Conservation (phyloP, 2,329 filamentous ascomycete species). For the Chalaropsis thielavioides region DNA sequence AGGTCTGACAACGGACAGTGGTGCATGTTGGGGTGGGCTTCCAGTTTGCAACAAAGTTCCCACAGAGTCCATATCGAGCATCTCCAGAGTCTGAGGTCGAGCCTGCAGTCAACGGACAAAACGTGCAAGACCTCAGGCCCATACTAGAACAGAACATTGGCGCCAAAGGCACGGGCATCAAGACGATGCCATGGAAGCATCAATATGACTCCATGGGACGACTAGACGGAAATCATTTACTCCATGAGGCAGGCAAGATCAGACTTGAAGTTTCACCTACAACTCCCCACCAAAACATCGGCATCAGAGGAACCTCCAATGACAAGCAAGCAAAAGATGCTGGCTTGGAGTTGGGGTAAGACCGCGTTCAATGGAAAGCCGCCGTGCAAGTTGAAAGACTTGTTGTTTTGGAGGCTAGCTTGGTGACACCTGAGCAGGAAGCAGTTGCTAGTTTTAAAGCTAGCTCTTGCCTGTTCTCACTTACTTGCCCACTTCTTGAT, state of each 20-base stretch:
- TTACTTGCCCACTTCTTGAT: no score
- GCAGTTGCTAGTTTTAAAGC: not conserved
- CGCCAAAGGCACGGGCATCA: not conserved
- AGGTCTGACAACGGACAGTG: not conserved
- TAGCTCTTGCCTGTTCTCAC: not conserved
- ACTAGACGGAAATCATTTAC: constrained; percentile 2
- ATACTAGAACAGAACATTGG: not conserved
- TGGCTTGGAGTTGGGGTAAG: not conserved
- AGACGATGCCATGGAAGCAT: not conserved
- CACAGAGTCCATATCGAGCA: not conserved
- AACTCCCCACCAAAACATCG: not conserved
- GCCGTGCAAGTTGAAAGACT: not conserved
- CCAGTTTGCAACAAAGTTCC: not conserved
- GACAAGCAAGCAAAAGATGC: not conserved
- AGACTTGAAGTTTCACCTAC: not conserved
- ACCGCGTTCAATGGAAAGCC: not conserved
- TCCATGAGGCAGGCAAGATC: constrained; percentile 1
- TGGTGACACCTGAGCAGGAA: not conserved
- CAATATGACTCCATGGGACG: not conserved
- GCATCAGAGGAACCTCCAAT: not conserved
- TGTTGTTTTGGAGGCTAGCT: not conserved
- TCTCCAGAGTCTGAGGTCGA: not conserved
- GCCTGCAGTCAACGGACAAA: not conserved
- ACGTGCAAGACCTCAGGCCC: not conserved
- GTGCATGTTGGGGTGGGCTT: not conserved